Conservation (phyloP, 2,329 filamentous ascomycete genomes). For the Calonectria fujianensis region DNA sequence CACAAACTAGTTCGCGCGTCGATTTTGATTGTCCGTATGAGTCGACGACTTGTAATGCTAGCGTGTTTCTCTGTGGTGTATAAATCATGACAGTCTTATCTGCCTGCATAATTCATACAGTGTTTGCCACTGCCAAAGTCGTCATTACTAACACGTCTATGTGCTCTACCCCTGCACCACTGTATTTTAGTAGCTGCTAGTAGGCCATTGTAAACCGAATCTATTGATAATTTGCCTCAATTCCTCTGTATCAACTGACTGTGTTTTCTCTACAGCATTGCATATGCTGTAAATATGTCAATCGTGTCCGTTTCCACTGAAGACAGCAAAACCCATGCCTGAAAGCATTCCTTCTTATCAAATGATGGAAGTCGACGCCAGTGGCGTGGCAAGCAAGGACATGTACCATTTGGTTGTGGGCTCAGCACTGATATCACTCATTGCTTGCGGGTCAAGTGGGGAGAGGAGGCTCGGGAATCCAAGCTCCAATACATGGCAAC, state of each 20-base stretch:
- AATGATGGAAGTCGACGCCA: neutral
- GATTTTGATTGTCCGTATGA: neutral
- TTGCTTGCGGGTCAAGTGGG: neutral
- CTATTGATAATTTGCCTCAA: neutral
- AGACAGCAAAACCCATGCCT: neutral
- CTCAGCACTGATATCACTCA: neutral
- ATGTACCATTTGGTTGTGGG: neutral
- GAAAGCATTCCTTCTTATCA: too few relatives aligned
- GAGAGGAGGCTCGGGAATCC: neutral
- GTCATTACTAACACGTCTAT: neutral
- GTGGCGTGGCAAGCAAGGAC: neutral
- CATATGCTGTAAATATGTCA: too few relatives aligned
- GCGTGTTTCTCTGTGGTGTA: neutral
- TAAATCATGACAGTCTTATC: neutral
- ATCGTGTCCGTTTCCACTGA: neutral
- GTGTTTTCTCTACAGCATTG: neutral
- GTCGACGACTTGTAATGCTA: neutral
- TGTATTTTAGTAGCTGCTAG: neutral
- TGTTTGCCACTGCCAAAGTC: neutral
- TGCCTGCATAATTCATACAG: constrained; percentile 12
- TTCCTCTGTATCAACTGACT: neutral
- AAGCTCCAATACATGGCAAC: neutral
- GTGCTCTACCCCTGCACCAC: neutral
- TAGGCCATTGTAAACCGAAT: neutral
- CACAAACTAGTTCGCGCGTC: neutral